phyloP scores from a whole-genome alignment of 345 rosid genomes.

The Dipteronia sinensis region DNA sequence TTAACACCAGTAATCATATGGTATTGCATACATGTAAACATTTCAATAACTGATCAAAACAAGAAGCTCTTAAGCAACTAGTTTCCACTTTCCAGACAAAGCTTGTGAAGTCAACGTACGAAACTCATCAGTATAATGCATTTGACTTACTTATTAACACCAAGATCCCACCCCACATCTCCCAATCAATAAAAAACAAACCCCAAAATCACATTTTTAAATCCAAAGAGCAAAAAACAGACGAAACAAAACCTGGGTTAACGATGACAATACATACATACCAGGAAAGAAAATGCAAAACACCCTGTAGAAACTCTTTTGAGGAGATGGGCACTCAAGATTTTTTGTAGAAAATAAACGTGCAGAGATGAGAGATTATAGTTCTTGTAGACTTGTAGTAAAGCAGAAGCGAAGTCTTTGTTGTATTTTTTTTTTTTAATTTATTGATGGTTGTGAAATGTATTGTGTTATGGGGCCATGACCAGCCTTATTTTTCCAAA shows the following conservation, averaged over 20 bases:
- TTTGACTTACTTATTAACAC: conserved; percentile 5
- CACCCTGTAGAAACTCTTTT: conserved; percentile 13
- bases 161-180: conserved; percentile 35
- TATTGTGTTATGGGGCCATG: conserved; percentile 42
- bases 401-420: conserved; percentile 43
- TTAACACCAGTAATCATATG: neutral
- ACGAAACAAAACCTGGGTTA: conserved; percentile 10
- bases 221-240: conserved; percentile 19
- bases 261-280: conserved; percentile 21
- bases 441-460: conserved; percentile 27
- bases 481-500: conserved; percentile 25
- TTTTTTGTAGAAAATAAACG: conserved; percentile 25
- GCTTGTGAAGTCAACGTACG: neutral
- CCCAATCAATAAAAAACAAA: neutral
- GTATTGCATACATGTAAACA: neutral
- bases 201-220: conserved; percentile 11
- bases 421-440: neutral
- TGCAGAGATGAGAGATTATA: conserved; percentile 14
- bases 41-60: neutral
- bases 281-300: conserved; percentile 30
- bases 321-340: conserved; percentile 31
- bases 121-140: neutral
- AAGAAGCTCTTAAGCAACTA: neutral
- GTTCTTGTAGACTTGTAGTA: conserved; percentile 42
- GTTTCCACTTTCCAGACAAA: conserved; percentile 20